These are phyloP conservation scores for Phaeosphaeria sp. DNA, from an alignment of 2,329 filamentous ascomycete genomes.

Conservation along the genomic window DNA sequence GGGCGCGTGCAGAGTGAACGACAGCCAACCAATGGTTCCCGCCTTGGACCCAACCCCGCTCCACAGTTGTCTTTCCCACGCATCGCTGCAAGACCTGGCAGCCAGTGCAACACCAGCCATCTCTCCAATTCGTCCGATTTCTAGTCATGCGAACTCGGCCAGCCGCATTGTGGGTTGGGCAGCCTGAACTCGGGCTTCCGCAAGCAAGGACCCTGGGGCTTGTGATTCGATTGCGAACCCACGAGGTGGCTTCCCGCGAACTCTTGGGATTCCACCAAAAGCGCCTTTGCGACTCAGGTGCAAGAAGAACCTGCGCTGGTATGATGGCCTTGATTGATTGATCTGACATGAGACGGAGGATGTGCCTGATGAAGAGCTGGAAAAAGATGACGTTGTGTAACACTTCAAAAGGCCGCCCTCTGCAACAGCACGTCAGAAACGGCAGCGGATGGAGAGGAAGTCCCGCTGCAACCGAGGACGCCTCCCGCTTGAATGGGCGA, in stretches of 20 bases:
- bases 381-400: slow-evolving; percentile 17
- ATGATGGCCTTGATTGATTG: not conserved
- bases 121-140: slow-evolving; percentile 36
- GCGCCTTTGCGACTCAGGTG: slow-evolving; percentile 8
- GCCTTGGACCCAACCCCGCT: slow-evolving; percentile 28
- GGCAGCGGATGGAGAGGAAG: slow-evolving; percentile 26
- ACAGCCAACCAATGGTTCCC: slow-evolving; percentile 25
- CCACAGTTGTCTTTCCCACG: slow-evolving; percentile 33
- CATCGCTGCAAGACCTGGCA: slow-evolving; percentile 36
- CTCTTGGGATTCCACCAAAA: slow-evolving; percentile 16
- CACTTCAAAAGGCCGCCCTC: slow-evolving; percentile 10
- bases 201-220: slow-evolving; percentile 20
- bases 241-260: slow-evolving; percentile 32
- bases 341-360: slow-evolving; percentile 25
- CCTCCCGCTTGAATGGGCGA: slow-evolving; percentile 35
- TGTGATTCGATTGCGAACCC: slow-evolving; percentile 34
- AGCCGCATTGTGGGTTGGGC: slow-evolving; percentile 20
- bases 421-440: slow-evolving; percentile 10
- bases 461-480: slow-evolving; percentile 44
- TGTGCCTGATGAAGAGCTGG: slow-evolving; percentile 4
- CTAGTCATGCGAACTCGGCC: slow-evolving; percentile 45
- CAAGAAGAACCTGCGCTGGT: not conserved
- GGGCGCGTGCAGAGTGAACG: slow-evolving; percentile 24
- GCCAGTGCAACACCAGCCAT: slow-evolving; percentile 19
- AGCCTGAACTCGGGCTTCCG: slow-evolving; percentile 13